Percentiles rank a stretch among this genome's conserved stretches.
Evolutionary conservation across 768 basidiomycete genomes (phyloP).

Genomic region (Neoboletus magnificus): DNA sequence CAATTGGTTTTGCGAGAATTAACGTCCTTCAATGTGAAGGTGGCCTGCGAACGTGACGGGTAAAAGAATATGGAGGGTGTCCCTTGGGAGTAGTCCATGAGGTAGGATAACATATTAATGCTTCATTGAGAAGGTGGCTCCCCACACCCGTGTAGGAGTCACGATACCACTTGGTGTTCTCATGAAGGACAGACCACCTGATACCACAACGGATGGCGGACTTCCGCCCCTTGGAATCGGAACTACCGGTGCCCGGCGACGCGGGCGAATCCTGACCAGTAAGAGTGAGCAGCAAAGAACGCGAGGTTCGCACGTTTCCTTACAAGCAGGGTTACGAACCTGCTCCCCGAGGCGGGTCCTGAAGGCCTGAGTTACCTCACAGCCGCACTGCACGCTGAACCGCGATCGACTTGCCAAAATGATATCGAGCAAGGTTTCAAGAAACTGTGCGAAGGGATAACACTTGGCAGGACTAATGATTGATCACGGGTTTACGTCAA

Average conservation of each 20-base stretch:
- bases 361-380: background rate
- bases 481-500: too few species aligned
- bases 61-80: background rate
- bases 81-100: background rate
- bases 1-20: background rate
- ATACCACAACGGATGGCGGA: background rate
- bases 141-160: background rate
- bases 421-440: too few species aligned
- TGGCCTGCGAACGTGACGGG: background rate
- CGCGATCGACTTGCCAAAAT: too few species aligned
- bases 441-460: too few species aligned
- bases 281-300: too few species aligned
- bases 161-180: background rate
- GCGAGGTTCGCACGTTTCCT: background rate
- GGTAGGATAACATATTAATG: conserved; percentile 4
- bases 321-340: background rate
- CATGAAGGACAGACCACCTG: background rate
- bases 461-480: too few species aligned
- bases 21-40: background rate
- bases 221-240: background rate
- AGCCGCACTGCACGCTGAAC: background rate
- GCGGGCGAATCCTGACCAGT: background rate
- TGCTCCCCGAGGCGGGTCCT: too few species aligned
- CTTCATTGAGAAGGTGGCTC: background rate
- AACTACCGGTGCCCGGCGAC: background rate